Conservation (phyloP, 768 basidiomycete species). For the Trametes cubensis region DNA sequence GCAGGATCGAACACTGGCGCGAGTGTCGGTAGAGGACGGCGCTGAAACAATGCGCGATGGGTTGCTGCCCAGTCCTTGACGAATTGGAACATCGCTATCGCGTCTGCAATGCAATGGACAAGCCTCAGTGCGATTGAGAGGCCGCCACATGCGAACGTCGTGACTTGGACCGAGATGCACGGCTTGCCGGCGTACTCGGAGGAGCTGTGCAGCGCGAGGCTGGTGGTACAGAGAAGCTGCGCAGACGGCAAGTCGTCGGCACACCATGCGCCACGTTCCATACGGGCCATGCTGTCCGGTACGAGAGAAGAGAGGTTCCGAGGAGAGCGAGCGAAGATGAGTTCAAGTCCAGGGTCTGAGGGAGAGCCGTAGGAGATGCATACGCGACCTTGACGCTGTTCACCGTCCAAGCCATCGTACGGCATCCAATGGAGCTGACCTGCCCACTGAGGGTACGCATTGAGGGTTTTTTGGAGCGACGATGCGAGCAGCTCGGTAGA, state of each 20-base stretch:
- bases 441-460: constrained; percentile 17
- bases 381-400: constrained; percentile 12
- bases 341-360: constrained; percentile 18
- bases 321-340: constrained; percentile 5
- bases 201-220: constrained; percentile 11
- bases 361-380: constrained; percentile 16
- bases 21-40: constrained; percentile 20
- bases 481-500: background rate
- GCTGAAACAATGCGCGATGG: constrained; percentile 27
- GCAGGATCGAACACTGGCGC: constrained; percentile 36
- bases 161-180: constrained; percentile 39
- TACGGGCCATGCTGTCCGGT: constrained; percentile 1
- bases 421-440: constrained; percentile 21
- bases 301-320: background rate
- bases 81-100: constrained; percentile 39
- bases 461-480: constrained; percentile 4
- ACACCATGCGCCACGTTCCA: background rate
- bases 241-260: constrained; percentile 11
- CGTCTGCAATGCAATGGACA: constrained; percentile 41
- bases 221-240: background rate
- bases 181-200: constrained; percentile 30
- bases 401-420: background rate
- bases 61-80: constrained; percentile 40
- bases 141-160: constrained; percentile 34
- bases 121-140: constrained; percentile 38